Evolutionary conservation across 176 grass and related monocot genomes (phyloP).

Genomic region (Urochloa ruziziensis): DNA sequence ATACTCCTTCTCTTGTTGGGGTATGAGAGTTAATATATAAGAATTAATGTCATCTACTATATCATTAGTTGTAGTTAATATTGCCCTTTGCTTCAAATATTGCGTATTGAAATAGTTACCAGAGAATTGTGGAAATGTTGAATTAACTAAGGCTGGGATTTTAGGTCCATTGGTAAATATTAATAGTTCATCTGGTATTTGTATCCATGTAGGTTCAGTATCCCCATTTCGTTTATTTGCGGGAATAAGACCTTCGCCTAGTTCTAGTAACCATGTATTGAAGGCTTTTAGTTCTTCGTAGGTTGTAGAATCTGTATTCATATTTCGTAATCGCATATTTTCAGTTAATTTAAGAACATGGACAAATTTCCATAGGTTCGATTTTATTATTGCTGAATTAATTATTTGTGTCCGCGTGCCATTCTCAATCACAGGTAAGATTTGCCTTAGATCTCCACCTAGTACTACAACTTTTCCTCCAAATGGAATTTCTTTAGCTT

Average conservation of each 20-base stretch:
- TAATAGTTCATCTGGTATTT: not conserved
- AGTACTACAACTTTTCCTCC: not conserved
- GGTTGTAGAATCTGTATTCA: not conserved
- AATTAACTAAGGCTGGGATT: not conserved
- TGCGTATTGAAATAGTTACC: not conserved
- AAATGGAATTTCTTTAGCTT: not conserved
- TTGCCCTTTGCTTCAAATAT: not conserved
- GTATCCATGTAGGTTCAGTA: not conserved
- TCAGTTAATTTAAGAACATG: not conserved
- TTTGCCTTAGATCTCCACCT: not conserved
- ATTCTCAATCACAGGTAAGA: not conserved
- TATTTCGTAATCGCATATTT: not conserved
- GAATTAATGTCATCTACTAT: not conserved
- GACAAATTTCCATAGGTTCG: not conserved
- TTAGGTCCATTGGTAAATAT: not conserved
- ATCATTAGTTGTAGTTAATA: not conserved
- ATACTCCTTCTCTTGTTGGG: not conserved
- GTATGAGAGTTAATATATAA: not conserved
- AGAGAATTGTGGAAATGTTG: not conserved
- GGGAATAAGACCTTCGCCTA: not conserved
- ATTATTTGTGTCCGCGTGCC: not conserved
- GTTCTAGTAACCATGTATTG: not conserved
- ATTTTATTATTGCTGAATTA: not conserved
- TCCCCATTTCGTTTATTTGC: not conserved
- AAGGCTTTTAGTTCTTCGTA: not conserved